These are phyloP conservation scores for Artomyces pyxidatus DNA, from an alignment of 768 basidiomycete species.

Conservation along the genomic window DNA sequence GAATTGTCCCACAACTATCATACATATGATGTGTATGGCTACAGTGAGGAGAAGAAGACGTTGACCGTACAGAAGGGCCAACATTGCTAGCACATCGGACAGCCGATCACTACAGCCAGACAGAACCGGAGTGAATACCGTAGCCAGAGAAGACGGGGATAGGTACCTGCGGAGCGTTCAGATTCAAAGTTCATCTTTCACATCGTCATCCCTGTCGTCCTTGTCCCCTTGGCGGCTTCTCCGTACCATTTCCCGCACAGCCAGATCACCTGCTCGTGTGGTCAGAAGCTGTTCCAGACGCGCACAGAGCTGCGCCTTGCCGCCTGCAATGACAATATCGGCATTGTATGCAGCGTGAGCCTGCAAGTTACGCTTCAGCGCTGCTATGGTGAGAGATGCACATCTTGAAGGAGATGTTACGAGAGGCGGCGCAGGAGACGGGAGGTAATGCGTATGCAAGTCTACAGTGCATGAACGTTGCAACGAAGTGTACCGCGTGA, in stretches of 20 bases:
- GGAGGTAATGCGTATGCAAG: conserved; percentile 38
- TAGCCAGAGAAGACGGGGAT: too few relatives aligned
- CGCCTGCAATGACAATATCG: conserved; percentile 36
- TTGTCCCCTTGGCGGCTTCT: too few relatives aligned
- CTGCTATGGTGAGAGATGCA: conserved; percentile 33
- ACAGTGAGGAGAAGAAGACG: too few relatives aligned
- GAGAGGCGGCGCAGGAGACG: conserved; percentile 40
- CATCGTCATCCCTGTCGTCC: too few relatives aligned
- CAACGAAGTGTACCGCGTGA: background rate
- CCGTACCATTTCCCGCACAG: conserved; percentile 38
- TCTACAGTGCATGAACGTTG: conserved; percentile 23
- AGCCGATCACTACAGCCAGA: too few relatives aligned
- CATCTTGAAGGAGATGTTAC: conserved; percentile 36
- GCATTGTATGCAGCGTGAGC: conserved; percentile 45
- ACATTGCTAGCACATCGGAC: too few relatives aligned
- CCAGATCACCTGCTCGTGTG: conserved; percentile 40
- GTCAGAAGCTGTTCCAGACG: conserved; percentile 40
- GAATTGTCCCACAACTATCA: too few relatives aligned
- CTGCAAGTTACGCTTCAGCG: conserved; percentile 47
- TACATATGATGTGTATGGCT: too few relatives aligned
- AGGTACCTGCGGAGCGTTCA: too few relatives aligned
- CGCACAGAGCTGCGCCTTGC: conserved; percentile 39
- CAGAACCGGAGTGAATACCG: too few relatives aligned
- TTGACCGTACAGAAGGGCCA: too few relatives aligned
- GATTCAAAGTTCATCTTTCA: too few relatives aligned